Conservation (phyloP, 495 filamentous ascomycete species). For the Xylaria telfairii region DNA sequence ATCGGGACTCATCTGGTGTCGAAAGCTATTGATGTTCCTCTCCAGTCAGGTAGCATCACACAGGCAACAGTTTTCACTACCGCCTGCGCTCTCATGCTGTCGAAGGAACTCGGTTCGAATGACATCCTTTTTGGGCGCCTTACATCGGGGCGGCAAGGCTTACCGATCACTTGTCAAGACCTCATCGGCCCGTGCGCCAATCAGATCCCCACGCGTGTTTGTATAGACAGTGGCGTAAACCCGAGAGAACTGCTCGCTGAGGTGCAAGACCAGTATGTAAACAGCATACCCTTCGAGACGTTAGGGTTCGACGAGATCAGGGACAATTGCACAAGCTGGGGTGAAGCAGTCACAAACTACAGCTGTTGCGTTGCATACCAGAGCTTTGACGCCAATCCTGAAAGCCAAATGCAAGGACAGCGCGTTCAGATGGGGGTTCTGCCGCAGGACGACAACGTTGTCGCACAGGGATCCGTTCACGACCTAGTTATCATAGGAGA, state of each 20-base stretch:
- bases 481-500: slow-evolving; percentile 13
- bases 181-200: slow-evolving; percentile 25
- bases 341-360: slow-evolving; percentile 10
- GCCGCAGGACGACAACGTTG: slow-evolving; percentile 8
- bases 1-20: slow-evolving; percentile 14
- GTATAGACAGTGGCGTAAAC: not conserved
- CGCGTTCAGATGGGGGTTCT: slow-evolving; percentile 19
- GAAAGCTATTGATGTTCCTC: slow-evolving; percentile 11
- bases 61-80: slow-evolving; percentile 26
- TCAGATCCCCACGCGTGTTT: slow-evolving; percentile 20
- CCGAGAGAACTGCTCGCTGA: slow-evolving; percentile 3
- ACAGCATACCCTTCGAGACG: slow-evolving; percentile 25
- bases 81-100: slow-evolving; percentile 20
- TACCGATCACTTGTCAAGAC: slow-evolving; percentile 19
- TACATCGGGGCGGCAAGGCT: slow-evolving; percentile 22
- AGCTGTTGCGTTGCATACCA: slow-evolving; percentile 20
- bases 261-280: slow-evolving; percentile 25
- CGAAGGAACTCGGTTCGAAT: slow-evolving; percentile 5
- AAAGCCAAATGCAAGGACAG: slow-evolving; percentile 13
- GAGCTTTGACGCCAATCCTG: slow-evolving; percentile 25
- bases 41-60: slow-evolving; percentile 18
- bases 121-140: slow-evolving; percentile 26
- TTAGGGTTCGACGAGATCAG: slow-evolving; percentile 26
- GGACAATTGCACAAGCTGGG: slow-evolving; percentile 25
- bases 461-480: not conserved